These are phyloP conservation scores for Aspergillus incahuasiensis DNA, from an alignment of 495 filamentous ascomycete species.

Conservation along the genomic window DNA sequence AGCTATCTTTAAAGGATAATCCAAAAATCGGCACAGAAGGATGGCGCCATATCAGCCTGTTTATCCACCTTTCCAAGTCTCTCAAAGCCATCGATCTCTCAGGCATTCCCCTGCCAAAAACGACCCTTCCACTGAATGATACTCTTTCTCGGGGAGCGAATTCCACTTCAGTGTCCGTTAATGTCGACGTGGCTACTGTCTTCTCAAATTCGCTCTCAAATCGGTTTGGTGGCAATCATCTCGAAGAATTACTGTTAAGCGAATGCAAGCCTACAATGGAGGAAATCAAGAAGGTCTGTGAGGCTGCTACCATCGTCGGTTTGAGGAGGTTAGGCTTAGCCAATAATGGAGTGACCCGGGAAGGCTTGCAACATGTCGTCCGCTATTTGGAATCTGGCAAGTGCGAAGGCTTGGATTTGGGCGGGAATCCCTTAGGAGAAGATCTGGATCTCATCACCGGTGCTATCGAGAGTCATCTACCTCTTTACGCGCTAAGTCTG, in stretches of 20 bases:
- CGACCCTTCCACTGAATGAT: slow-evolving; percentile 20
- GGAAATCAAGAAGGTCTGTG: slow-evolving; percentile 67
- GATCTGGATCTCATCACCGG: slow-evolving; percentile 63
- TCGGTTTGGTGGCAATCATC: slow-evolving; percentile 65
- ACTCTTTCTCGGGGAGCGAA: neutral
- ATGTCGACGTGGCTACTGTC: slow-evolving; percentile 49
- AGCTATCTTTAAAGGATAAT: slow-evolving; percentile 86
- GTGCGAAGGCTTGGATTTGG: slow-evolving; percentile 90
- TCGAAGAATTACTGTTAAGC: slow-evolving; percentile 81
- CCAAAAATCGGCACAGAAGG: slow-evolving; percentile 76
- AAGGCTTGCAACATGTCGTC: slow-evolving; percentile 70
- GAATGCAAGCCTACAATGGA: slow-evolving; percentile 68
- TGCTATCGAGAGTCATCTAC: slow-evolving; percentile 55
- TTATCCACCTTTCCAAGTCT: slow-evolving; percentile 82
- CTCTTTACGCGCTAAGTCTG: slow-evolving; percentile 77
- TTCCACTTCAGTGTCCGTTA: slow-evolving; percentile 9
- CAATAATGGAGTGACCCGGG: slow-evolving; percentile 67
- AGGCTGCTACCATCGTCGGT: slow-evolving; percentile 69
- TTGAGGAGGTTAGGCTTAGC: slow-evolving; percentile 75
- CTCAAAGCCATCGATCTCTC: slow-evolving; percentile 83
- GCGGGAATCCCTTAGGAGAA: slow-evolving; percentile 77
- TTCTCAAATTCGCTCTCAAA: slow-evolving; percentile 71
- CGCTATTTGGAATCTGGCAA: slow-evolving; percentile 65
- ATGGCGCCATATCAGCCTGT: slow-evolving; percentile 87
- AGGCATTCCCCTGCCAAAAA: slow-evolving; percentile 71